Conservation (phyloP, 73 alveolate genomes). For the Effrenium voratum region DNA sequence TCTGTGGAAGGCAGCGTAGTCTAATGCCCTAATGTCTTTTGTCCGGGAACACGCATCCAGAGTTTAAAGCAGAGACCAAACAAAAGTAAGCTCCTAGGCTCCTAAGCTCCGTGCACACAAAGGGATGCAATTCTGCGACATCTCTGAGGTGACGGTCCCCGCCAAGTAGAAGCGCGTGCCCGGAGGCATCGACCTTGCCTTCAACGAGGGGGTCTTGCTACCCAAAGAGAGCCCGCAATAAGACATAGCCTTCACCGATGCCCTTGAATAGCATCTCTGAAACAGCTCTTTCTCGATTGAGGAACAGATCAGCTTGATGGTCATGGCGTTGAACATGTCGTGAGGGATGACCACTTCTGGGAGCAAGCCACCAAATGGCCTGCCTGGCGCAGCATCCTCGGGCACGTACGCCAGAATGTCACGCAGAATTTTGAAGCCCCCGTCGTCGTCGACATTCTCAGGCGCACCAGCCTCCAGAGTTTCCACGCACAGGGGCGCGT, state of each 20-base stretch:
- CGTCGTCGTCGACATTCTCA: background rate
- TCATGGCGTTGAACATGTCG: background rate
- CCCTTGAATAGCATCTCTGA: background rate
- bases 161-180: too few species aligned
- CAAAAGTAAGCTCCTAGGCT: too few species aligned
- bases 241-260: background rate
- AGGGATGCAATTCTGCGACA: too few species aligned
- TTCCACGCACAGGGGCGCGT: too few species aligned
- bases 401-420: background rate
- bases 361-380: background rate
- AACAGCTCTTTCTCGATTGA: background rate
- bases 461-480: too few species aligned
- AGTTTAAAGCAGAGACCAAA: too few species aligned
- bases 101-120: too few species aligned
- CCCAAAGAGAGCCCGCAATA: background rate
- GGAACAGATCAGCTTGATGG: background rate
- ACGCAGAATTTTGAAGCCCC: background rate
- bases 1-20: too few species aligned
- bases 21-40: too few species aligned
- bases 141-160: too few species aligned
- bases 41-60: too few species aligned
- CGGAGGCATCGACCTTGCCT: background rate
- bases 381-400: background rate
- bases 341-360: background rate
- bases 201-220: background rate